phyloP scores from a whole-genome alignment of 352 stramenopile genomes.

The Phytophthora podocarpi region DNA sequence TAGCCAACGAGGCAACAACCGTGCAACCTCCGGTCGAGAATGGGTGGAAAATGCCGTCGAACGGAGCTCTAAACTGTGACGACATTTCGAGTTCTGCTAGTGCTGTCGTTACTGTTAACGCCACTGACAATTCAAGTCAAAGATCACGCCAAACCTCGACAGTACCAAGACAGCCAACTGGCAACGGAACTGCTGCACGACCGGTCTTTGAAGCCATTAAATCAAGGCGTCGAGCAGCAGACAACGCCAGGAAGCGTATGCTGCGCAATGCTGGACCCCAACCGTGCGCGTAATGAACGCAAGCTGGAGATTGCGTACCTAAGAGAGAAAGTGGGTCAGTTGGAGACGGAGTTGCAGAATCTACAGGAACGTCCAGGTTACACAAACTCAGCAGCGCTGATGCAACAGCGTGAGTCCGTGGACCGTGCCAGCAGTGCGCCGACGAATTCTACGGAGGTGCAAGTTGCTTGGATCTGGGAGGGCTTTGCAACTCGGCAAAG shows the following conservation, averaged over 20 bases:
- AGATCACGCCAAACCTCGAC: neutral
- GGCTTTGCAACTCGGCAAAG: constrained; percentile 23
- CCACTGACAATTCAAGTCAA: neutral
- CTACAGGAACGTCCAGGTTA: constrained; percentile 8
- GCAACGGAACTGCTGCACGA: neutral
- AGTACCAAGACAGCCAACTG: neutral
- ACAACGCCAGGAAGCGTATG: constrained; percentile 25
- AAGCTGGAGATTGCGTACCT: constrained; percentile 41
- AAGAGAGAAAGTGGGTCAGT: constrained; percentile 17
- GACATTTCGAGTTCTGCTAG: neutral
- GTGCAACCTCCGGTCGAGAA: neutral
- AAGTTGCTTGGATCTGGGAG: constrained; percentile 24
- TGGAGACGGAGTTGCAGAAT: constrained; percentile 8
- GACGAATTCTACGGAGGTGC: neutral
- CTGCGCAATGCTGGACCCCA: constrained; percentile 26
- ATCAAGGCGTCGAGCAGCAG: constrained; percentile 18
- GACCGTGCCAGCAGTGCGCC: neutral
- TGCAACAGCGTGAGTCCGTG: neutral
- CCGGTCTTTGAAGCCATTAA: constrained; percentile 9
- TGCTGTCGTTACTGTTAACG: neutral
- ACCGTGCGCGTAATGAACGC: no score
- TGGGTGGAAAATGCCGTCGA: constrained; percentile 4
- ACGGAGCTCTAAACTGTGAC: neutral
- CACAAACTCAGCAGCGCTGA: neutral
- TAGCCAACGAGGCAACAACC: neutral